Base-by-base conservation (phyloP, 2,329 filamentous ascomycete species). In the Pseudogymnoascus sp. region DNA sequence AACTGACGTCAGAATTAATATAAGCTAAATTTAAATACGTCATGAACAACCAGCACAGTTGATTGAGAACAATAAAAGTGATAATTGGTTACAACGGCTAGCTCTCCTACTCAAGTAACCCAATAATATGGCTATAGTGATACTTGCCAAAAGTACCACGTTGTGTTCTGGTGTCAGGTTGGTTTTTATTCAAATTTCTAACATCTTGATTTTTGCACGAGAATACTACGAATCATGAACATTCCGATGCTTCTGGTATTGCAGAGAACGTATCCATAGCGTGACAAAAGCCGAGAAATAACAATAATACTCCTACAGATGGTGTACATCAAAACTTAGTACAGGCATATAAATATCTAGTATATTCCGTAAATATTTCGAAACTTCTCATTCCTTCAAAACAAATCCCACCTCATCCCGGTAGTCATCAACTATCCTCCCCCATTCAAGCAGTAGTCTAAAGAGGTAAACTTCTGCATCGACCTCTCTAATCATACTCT, bases 401-500 rank as follows among this genome's bases (percentile, higher is more conserved):
- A 52, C 57, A 61, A 71, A 75, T 1, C 72, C 72, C 34, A 75
- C 61, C 21, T 67, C 65, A 28, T 74, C 72, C 38, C 74, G 67
- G n/a, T 63, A 60, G 60, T 76, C 74, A 60, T 76, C 74, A 15
- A 76, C 61, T 7, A 76, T 62, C 9, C 74, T 68, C 1, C 71
- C 77, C 70, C 76, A 79, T 64, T 79, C 78, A n/a, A 79, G 67
- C 35, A 80, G 64, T 58, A 85, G 65, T 37, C 82, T 70, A 60
- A 79, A 79, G 63, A 82, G 75, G 67, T 84, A 85, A 2, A 84
- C 72, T 64, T 77, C 72, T 79, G 83, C 83, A 65, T 84, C 82
- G 57, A 82, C 80, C 59, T 74, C 76, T 58, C 83, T 69, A 10
- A 84, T 68, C 2, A 81, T 79, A 66, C 71, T 76, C 59, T 75